Evolutionary conservation across 2,329 filamentous ascomycete species (phyloP), one percentile per base, ranked within the genome.

Genomic region (Cordyceps farinosa): DNA sequence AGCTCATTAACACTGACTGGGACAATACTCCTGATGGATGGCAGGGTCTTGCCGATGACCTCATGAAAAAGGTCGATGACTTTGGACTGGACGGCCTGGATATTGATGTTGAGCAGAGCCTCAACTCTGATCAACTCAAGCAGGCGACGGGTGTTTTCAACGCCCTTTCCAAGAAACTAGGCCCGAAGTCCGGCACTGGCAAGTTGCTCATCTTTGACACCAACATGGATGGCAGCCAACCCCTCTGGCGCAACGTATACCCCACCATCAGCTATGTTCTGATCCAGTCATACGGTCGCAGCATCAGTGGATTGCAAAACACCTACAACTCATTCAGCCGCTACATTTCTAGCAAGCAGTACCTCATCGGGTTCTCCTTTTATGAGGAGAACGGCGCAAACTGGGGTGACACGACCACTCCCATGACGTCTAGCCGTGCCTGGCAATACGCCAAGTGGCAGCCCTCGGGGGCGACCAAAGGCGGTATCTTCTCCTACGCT

Each of bases 401-500:
- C 15, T 64, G 62, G 62, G 55, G 15, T 34, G 62, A 64, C 36
- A 53, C 55, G 40, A 60, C n/a, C 6, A 30, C 48, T n/a, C 62
- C 62, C 32, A 55, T 64, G 3, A 45, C 32, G 32, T 53, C 55
- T 10, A 64, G 62, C 42, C 55, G 62, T 34, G 62, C 62, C 22
- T 53, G 42, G 36, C 38, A 60, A 15, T 64, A 60, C 30, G 62
- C 62, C 34, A 55, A 59, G 55, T 64, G 62, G 62, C 47, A 64
- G 50, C 62, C 62, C 2, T 32, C 55, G 5, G 62, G 62, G 8
- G 47, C 62, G 4, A 55, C 32, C 11, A 64, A 64, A 40, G 62
- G 62, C 29, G 62, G 62, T 32, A 60, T 64, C n/a, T 64, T 64
- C 34, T 64, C 62, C 3, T 64, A 64, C n/a, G 62, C 62, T 22